These are phyloP conservation scores for Yarrowia divulgata DNA, from an alignment of 805 yeast species.

Conservation along the genomic window DNA sequence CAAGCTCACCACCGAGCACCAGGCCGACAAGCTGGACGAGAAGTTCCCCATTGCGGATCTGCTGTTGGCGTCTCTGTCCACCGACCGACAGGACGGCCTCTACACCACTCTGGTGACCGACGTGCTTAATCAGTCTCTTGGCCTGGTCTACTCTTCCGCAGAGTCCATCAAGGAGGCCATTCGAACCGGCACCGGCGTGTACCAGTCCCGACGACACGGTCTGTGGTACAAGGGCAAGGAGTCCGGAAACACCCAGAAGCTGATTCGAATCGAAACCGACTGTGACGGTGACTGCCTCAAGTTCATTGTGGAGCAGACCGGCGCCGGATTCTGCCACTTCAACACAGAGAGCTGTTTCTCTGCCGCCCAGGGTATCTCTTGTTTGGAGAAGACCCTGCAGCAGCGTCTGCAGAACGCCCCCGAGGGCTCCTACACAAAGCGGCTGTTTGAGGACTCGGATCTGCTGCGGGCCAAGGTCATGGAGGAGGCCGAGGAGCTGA, in stretches of 20 bases:
- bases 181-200: slow-evolving; percentile 83
- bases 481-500: slow-evolving; percentile 95
- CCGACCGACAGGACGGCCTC: slow-evolving; percentile 88
- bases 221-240: slow-evolving; percentile 96
- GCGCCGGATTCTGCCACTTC: slow-evolving; percentile 92
- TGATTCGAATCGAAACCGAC: slow-evolving; percentile 72
- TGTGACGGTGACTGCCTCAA: slow-evolving; percentile 93
- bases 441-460: slow-evolving; percentile 79
- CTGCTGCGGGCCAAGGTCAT: slow-evolving; percentile 81
- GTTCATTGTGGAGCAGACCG: slow-evolving; percentile 83
- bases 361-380: slow-evolving; percentile 66
- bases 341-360: slow-evolving; percentile 85
- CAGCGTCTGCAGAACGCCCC: slow-evolving; percentile 76
- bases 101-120: slow-evolving; percentile 85
- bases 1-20: slow-evolving; percentile 29
- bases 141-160: slow-evolving; percentile 87
- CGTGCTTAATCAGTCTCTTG: slow-evolving; percentile 72
- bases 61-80: slow-evolving; percentile 61
- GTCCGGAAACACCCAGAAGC: slow-evolving; percentile 91
- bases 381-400: slow-evolving; percentile 70
- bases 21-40: slow-evolving; percentile 19
- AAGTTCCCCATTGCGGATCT: slow-evolving; percentile 54
- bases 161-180: slow-evolving; percentile 85
- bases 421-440: slow-evolving; percentile 90
- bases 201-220: slow-evolving; percentile 88